These are phyloP conservation scores for Brassica juncea DNA, from an alignment of 345 rosid species.

Conservation along the genomic window DNA sequence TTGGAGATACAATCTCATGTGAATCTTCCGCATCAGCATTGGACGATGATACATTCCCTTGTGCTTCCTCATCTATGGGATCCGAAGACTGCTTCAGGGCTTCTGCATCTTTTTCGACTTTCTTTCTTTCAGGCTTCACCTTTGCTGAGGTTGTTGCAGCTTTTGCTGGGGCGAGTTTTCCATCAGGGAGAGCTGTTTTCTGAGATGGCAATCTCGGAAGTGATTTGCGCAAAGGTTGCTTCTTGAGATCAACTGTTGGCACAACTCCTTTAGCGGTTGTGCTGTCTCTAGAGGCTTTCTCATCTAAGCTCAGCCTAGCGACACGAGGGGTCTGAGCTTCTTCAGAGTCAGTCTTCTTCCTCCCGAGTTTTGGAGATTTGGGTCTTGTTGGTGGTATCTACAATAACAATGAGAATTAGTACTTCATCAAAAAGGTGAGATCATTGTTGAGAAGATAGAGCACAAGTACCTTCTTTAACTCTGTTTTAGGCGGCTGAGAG, in stretches of 20 bases:
- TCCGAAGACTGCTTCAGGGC: constrained; percentile 27
- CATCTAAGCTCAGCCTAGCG: constrained; percentile 75
- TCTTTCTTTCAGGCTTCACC: constrained; percentile 44
- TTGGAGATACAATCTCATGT: constrained; percentile 31
- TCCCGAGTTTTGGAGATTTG: constrained; percentile 95
- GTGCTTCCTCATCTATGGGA: constrained; percentile 22
- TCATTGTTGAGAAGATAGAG: constrained; percentile 20
- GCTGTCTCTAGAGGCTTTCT: constrained; percentile 45
- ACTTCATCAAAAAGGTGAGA: constrained; percentile 1
- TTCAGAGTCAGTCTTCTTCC: constrained; percentile 75
- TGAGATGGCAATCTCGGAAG: constrained; percentile 92
- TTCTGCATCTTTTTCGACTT: constrained; percentile 46
- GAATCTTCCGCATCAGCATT: constrained; percentile 34
- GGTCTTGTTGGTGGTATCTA: constrained; percentile 96
- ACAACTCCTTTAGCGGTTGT: constrained; percentile 47
- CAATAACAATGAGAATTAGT: constrained; percentile 11
- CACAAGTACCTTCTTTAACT: constrained; percentile 78
- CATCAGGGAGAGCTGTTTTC: constrained; percentile 51
- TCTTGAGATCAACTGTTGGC: constrained; percentile 48
- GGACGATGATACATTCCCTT: constrained; percentile 25
- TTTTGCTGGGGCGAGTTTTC: constrained; percentile 39
- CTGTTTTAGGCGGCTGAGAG: constrained; percentile 82
- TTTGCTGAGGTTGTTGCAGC: constrained; percentile 29
- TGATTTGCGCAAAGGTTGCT: constrained; percentile 75
- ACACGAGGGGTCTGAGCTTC: constrained; percentile 45